Conservation (phyloP, 2,329 filamentous ascomycete genomes). For the Zymoseptoria ardabiliae region DNA sequence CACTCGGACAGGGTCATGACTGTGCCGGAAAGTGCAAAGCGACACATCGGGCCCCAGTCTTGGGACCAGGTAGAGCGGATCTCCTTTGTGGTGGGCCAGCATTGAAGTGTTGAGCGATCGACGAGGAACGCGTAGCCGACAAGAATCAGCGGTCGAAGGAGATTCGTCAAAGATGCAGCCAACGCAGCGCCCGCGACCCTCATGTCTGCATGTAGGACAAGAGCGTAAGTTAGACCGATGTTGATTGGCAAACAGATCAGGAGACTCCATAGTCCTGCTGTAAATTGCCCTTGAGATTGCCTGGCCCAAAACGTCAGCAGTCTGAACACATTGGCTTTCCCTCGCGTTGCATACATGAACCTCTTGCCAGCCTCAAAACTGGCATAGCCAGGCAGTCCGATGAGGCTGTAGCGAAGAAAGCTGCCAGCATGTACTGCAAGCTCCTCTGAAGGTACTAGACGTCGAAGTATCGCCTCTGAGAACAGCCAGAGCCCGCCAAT, state of each 20-base stretch:
- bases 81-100: conserved; percentile 35
- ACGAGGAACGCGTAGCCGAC: conserved; percentile 40
- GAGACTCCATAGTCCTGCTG: conserved; percentile 30
- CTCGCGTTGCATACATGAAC: conserved; percentile 32
- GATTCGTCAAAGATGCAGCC: conserved; percentile 35
- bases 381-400: conserved; percentile 48
- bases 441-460: conserved; percentile 40
- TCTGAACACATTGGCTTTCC: background rate
- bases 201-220: conserved; percentile 29
- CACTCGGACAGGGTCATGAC: conserved; percentile 23
- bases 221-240: conserved; percentile 11
- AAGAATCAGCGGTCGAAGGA: conserved; percentile 43
- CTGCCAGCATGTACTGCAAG: conserved; percentile 44
- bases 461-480: conserved; percentile 39
- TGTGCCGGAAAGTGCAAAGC: conserved; percentile 19
- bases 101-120: conserved; percentile 34
- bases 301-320: background rate
- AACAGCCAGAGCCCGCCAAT: conserved; percentile 44
- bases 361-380: conserved; percentile 49
- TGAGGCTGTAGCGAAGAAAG: conserved; percentile 43
- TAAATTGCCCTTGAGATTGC: conserved; percentile 50
- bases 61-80: conserved; percentile 21
- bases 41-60: conserved; percentile 31
- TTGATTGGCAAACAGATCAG: conserved; percentile 14
- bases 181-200: conserved; percentile 47